Evolutionary conservation across 306 rosid species (phyloP), one percentile per base, ranked within the genome.

Genomic region (Phaseolus lunatus): DNA sequence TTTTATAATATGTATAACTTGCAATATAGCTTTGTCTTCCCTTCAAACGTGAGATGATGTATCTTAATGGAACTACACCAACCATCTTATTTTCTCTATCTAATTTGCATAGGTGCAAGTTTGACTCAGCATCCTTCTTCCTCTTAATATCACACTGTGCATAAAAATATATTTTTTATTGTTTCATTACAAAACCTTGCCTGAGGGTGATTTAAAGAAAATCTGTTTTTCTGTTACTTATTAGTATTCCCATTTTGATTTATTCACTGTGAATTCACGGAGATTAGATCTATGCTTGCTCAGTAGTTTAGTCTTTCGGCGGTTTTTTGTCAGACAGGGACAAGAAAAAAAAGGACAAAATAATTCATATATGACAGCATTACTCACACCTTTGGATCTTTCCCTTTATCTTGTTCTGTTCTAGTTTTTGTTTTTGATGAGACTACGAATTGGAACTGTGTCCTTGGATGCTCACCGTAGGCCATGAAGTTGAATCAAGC

Each of bases 271-370:
- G 31, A 78, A 50, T 59, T 78, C 83, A 78, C 78, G 58, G 74
- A 61, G 59, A 39, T 23, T 59, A 67, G 67, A 57, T 76, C 37
- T 26, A 53, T 61, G 24, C 23, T 65, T 41, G 53, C 23, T 67
- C 64, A 66, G 23, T 62, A 67, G 49, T 37, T 64, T 44, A 16
- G 72, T 75, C 87, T 86, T 86, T 80, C 78, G 85, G 86, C 77
- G 87, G 85, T 77, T 85, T 18, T 45, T 63, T 50, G 35, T 44
- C 14, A 23, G 67, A 76, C 31, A 45, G 13, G 65, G 54, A 81
- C 81, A 31, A 39, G 79, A 74, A 82, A 75, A 77, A 79, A 70
- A 37, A 56, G 75, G 84, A 80, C 84, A 76, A 80, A 81, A 83
- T 52, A 79, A 67, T 82, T 70, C 37, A 85, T 75, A 77, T 58